Evolutionary conservation across 2,329 filamentous ascomycete species (phyloP).

Genomic region (Beauveria asiatica): DNA sequence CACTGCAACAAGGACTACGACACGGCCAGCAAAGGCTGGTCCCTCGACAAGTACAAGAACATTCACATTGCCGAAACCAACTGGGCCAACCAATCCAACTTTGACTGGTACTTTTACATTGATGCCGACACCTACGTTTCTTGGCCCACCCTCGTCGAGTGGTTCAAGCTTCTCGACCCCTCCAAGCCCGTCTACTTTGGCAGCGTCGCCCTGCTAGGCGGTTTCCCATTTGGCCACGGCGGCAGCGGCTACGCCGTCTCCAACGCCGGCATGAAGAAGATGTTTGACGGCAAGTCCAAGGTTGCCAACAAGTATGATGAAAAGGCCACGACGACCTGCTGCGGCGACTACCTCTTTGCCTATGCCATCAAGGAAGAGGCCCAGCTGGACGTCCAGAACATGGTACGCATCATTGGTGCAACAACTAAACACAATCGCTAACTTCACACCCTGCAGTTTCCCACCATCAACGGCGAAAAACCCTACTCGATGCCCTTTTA

Average conservation of each 20-base stretch:
- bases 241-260: slow-evolving; percentile 48
- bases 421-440: background rate
- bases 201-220: slow-evolving; percentile 34
- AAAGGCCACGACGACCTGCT: slow-evolving; percentile 33
- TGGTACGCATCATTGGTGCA: slow-evolving; percentile 25
- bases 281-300: slow-evolving; percentile 32
- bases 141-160: slow-evolving; percentile 42
- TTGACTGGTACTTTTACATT: slow-evolving; percentile 52
- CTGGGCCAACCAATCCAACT: slow-evolving; percentile 39
- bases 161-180: slow-evolving; percentile 36
- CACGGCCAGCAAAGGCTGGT: slow-evolving; percentile 34
- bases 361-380: slow-evolving; percentile 36
- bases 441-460: slow-evolving; percentile 28
- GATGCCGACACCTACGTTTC: slow-evolving; percentile 51
- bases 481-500: slow-evolving; percentile 40
- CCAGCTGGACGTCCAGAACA: slow-evolving; percentile 31
- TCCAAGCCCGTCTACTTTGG: slow-evolving; percentile 40
- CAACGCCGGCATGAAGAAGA: slow-evolving; percentile 39
- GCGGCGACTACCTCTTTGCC: slow-evolving; percentile 43
- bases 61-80: slow-evolving; percentile 50
- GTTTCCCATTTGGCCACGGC: slow-evolving; percentile 44
- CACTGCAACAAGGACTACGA: slow-evolving; percentile 30
- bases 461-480: slow-evolving; percentile 48
- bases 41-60: slow-evolving; percentile 55
- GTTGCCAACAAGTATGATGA: slow-evolving; percentile 40